phyloP scores from a whole-genome alignment of 2,329 filamentous ascomycete species.

The Ramichloridium luteum region DNA sequence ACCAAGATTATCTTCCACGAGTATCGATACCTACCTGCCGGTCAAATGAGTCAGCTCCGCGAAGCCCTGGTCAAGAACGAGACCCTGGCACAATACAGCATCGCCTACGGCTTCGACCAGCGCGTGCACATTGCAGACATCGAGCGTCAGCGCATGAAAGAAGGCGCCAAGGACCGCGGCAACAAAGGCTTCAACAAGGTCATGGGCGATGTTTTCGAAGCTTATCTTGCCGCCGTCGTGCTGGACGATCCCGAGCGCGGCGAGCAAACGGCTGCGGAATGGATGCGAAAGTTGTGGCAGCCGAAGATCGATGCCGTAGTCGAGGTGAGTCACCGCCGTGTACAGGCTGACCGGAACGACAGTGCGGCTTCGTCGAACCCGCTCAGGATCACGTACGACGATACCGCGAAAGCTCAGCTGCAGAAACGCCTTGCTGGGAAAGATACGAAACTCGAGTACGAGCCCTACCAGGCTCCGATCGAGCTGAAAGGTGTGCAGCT shows the following conservation, averaged over 20 bases:
- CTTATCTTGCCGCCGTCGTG: constrained; percentile 71
- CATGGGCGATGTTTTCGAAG: constrained; percentile 78
- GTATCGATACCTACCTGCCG: constrained; percentile 53
- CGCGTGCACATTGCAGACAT: constrained; percentile 41
- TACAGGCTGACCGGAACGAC: constrained; percentile 5
- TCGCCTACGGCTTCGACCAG: constrained; percentile 57
- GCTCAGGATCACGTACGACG: constrained; percentile 22
- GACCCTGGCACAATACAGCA: constrained; percentile 58
- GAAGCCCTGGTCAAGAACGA: constrained; percentile 72
- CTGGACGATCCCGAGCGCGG: constrained; percentile 54
- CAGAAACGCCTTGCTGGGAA: constrained; percentile 24
- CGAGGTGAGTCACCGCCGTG: constrained; percentile 7
- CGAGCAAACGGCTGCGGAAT: constrained; percentile 48
- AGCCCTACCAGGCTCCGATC: constrained; percentile 41
- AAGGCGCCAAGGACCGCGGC: constrained; percentile 18
- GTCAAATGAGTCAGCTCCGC: constrained; percentile 61
- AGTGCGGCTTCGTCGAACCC: constrained; percentile 21
- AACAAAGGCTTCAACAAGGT: constrained; percentile 57
- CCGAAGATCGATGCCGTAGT: constrained; percentile 42
- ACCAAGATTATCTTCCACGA: constrained; percentile 63
- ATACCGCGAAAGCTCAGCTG: constrained; percentile 28
- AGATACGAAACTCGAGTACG: constrained; percentile 28
- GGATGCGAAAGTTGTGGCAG: constrained; percentile 67
- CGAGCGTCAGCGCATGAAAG: constrained; percentile 17
- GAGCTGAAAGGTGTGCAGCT: constrained; percentile 47